Evolutionary conservation across 306 rosid genomes (phyloP).

Genomic region (Oxytropis ochrocephala): DNA sequence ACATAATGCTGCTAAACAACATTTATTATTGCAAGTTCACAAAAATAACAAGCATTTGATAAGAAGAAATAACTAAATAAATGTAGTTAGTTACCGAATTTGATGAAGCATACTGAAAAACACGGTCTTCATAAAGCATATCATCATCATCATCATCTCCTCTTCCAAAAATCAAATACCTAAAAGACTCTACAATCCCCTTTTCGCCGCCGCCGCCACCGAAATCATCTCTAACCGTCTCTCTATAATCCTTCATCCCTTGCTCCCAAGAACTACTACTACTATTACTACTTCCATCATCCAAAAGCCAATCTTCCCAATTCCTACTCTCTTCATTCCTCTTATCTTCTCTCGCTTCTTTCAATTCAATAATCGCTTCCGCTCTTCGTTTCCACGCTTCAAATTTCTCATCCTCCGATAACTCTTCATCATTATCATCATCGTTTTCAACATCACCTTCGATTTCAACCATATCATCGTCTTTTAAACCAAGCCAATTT

Average conservation of each 20-base stretch:
- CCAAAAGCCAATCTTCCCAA: conserved; percentile 90
- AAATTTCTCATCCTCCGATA: conserved; percentile 53
- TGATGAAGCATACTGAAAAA: conserved; percentile 74
- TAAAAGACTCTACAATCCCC: conserved; percentile 50
- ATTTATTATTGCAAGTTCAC: background rate
- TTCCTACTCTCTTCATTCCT: conserved; percentile 51
- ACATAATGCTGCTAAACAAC: background rate
- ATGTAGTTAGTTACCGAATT: conserved; percentile 59
- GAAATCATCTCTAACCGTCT: conserved; percentile 28
- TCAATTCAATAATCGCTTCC: conserved; percentile 72
- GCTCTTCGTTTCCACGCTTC: conserved; percentile 95
- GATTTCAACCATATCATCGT: conserved; percentile 47
- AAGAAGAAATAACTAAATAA: background rate
- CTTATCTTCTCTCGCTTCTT: conserved; percentile 71
- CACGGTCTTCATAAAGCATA: conserved; percentile 87
- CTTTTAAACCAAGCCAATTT: conserved; percentile 78
- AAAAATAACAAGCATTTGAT: background rate
- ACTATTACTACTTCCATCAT: conserved; percentile 2
- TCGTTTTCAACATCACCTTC: conserved; percentile 21
- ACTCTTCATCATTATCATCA: background rate
- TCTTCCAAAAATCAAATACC: conserved; percentile 42
- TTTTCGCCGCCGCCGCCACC: conserved; percentile 28
- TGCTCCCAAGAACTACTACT: conserved; percentile 31
- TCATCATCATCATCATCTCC: conserved; percentile 61
- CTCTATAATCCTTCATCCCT: conserved; percentile 31